These are phyloP conservation scores for Cyclanthera cordifolia DNA, from an alignment of 306 rosid genomes.

Conservation along the genomic window DNA sequence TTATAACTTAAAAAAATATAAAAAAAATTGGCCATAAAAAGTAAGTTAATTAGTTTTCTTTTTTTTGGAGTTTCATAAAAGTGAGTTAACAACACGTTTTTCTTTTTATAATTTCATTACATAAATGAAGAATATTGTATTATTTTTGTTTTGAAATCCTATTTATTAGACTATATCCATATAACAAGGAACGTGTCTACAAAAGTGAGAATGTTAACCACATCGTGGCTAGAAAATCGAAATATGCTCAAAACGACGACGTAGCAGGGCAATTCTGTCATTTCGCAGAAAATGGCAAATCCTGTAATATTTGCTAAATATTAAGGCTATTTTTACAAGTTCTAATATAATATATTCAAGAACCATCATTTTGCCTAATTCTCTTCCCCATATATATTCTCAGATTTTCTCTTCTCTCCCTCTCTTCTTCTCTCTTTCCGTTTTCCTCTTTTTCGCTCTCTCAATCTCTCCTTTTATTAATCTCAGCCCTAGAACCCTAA, in stretches of 20 bases:
- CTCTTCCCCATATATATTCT: constrained; percentile 4
- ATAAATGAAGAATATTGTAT: not conserved
- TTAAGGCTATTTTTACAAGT: not conserved
- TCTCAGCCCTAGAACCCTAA: constrained; percentile 1
- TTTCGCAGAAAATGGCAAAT: not conserved
- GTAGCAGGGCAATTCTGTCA: not conserved
- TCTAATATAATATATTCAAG: not conserved
- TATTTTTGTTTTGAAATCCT: too few species aligned
- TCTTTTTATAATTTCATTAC: not conserved
- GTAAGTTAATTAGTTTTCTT: not conserved
- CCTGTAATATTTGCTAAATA: not conserved
- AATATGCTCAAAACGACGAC: not conserved
- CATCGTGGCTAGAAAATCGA: not conserved
- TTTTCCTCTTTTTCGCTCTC: not conserved
- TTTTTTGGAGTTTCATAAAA: too few species aligned
- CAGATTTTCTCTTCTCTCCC: not conserved
- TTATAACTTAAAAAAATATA: too few species aligned
- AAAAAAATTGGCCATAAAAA: too few species aligned
- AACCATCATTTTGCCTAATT: constrained; percentile 1
- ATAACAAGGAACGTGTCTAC: not conserved
- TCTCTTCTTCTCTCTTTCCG: not conserved
- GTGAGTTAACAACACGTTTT: not conserved
- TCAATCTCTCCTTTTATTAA: not conserved
- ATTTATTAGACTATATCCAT: not conserved
- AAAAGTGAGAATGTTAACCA: not conserved